phyloP scores from a whole-genome alignment of 768 basidiomycete species.

The Xerocomus brunneocitrinus region DNA sequence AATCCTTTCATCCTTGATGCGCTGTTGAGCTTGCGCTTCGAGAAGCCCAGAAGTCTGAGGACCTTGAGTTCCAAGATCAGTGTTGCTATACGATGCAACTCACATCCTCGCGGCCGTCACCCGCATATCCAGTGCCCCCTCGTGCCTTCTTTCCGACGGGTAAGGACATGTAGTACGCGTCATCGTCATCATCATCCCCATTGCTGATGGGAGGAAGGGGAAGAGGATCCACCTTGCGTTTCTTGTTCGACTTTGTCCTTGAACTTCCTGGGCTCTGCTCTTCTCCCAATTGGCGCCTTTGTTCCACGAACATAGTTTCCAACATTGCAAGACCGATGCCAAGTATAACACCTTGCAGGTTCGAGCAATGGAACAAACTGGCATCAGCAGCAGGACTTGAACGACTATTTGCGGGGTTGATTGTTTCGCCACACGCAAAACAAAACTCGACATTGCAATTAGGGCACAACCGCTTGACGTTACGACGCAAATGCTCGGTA shows the following conservation, averaged over 20 bases:
- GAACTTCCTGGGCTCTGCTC: conserved; percentile 21
- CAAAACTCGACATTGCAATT: conserved; percentile 61
- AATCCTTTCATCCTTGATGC: conserved; percentile 68
- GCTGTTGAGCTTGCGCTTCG: conserved; percentile 72
- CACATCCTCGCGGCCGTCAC: conserved; percentile 80
- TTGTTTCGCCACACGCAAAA: conserved; percentile 70
- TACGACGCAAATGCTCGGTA: conserved; percentile 54
- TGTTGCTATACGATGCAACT: conserved; percentile 27
- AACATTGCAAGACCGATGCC: conserved; percentile 90
- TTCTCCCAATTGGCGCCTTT: conserved; percentile 35
- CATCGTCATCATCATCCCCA: conserved; percentile 54
- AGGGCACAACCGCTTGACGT: conserved; percentile 59
- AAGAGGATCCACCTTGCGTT: conserved; percentile 36
- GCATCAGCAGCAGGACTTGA: conserved; percentile 45
- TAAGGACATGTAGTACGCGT: conserved; percentile 38
- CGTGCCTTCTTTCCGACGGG: conserved; percentile 60
- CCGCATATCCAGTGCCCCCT: conserved; percentile 85
- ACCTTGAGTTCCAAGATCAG: conserved; percentile 5
- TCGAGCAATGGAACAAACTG: conserved; percentile 82
- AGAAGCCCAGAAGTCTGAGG: conserved; percentile 71
- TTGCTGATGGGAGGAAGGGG: conserved; percentile 18
- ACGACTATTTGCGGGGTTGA: conserved; percentile 43
- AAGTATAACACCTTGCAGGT: conserved; percentile 83
- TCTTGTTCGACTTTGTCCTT: conserved; percentile 35
- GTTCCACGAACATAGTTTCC: conserved; percentile 65